These are phyloP conservation scores for Trichophaea hybrida DNA, from an alignment of 2,329 filamentous ascomycete genomes.

Conservation along the genomic window DNA sequence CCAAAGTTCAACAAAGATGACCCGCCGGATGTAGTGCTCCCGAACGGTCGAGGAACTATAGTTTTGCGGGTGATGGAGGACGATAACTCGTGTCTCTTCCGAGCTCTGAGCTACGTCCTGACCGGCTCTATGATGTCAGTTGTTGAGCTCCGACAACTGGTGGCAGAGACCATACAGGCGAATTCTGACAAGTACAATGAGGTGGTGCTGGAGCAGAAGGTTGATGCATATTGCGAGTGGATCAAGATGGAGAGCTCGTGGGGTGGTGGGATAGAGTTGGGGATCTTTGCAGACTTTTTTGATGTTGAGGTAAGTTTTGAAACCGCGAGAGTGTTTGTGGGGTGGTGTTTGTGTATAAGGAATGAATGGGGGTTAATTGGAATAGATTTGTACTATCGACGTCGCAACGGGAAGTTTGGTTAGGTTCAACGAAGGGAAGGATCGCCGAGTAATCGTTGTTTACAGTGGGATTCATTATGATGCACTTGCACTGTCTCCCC, in stretches of 20 bases:
- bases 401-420: slow-evolving; percentile 45
- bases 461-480: slow-evolving; percentile 94
- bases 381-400: slow-evolving; percentile 26
- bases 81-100: slow-evolving; percentile 89
- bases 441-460: slow-evolving; percentile 56
- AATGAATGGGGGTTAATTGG: background rate
- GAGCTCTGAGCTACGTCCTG: slow-evolving; percentile 56
- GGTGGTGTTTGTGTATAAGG: background rate
- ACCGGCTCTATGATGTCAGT: slow-evolving; percentile 31
- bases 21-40: slow-evolving; percentile 46
- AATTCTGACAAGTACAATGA: slow-evolving; percentile 58
- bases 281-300: slow-evolving; percentile 72
- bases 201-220: slow-evolving; percentile 59
- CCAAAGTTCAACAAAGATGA: slow-evolving; percentile 33
- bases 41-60: slow-evolving; percentile 41
- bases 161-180: slow-evolving; percentile 62
- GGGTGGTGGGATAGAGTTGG: slow-evolving; percentile 84
- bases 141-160: slow-evolving; percentile 53
- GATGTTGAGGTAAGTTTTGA: slow-evolving; percentile 58
- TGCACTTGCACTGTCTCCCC: slow-evolving; percentile 61
- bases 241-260: slow-evolving; percentile 70
- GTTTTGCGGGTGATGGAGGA: slow-evolving; percentile 91
- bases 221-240: slow-evolving; percentile 63
- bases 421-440: slow-evolving; percentile 56
- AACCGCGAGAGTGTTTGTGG: slow-evolving; percentile 27